A percentile compares a stretch with the other conserved stretches of the same genome.
These are phyloP conservation scores for Candida nemodendra DNA, from an alignment of 805 yeast species.

Conservation along the genomic window DNA sequence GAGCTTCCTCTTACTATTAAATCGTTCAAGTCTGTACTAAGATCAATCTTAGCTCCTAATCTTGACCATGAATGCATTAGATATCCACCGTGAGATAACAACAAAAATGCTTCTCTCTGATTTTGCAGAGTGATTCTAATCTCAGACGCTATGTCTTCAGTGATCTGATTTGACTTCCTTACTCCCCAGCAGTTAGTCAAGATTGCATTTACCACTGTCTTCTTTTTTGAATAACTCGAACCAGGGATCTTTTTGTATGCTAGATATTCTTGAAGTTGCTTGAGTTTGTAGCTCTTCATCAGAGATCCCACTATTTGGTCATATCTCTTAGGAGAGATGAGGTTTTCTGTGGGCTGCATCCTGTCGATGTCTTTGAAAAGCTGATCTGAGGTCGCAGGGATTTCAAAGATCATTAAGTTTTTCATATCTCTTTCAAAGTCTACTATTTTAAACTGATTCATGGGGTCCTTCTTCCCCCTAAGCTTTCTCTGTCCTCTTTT, in stretches of 20 bases:
- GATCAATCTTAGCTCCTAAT: slow-evolving; percentile 34
- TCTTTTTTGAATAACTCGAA: slow-evolving; percentile 17
- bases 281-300: slow-evolving; percentile 19
- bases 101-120: slow-evolving; percentile 31
- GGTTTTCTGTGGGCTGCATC: slow-evolving; percentile 23
- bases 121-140: slow-evolving; percentile 27
- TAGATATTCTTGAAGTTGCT: slow-evolving; percentile 26
- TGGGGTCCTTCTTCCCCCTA: background rate
- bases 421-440: slow-evolving; percentile 31
- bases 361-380: slow-evolving; percentile 27
- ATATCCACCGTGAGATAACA: slow-evolving; percentile 32
- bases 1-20: slow-evolving; percentile 30
- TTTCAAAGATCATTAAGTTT: slow-evolving; percentile 30
- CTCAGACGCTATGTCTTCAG: slow-evolving; percentile 20
- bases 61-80: slow-evolving; percentile 35
- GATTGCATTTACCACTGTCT: slow-evolving; percentile 21
- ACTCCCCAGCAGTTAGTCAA: slow-evolving; percentile 29
- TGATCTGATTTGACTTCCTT: slow-evolving; percentile 11
- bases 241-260: slow-evolving; percentile 7
- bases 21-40: slow-evolving; percentile 25
- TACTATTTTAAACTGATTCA: slow-evolving; percentile 17
- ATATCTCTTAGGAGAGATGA: slow-evolving; percentile 22
- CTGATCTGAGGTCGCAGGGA: slow-evolving; percentile 23
- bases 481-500: background rate
- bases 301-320: slow-evolving; percentile 21